Conservation (phyloP, 2,329 filamentous ascomycete species). For the Lachnellula hyalina region DNA sequence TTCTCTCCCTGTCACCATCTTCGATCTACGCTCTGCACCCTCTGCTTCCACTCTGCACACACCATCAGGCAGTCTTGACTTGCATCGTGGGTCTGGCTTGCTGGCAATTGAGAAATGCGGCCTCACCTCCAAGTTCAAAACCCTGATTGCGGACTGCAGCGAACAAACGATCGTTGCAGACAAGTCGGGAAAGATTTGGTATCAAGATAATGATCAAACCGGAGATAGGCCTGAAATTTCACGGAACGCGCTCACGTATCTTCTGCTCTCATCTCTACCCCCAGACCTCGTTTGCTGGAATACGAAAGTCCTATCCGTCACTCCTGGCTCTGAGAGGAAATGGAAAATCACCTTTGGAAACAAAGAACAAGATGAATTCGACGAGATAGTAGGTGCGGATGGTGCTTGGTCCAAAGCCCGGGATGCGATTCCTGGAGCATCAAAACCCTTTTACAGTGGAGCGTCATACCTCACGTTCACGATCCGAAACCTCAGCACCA, state of each 20-base stretch:
- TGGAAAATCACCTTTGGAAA: background rate
- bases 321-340: background rate
- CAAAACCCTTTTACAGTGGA: constrained; percentile 7
- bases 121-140: constrained; percentile 38
- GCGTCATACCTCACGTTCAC: constrained; percentile 16
- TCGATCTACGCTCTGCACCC: constrained; percentile 13
- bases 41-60: background rate
- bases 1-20: constrained; percentile 10
- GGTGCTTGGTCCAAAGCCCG: constrained; percentile 38
- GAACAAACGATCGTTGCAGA: constrained; percentile 33
- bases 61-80: constrained; percentile 42
- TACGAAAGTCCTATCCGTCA: constrained; percentile 6
- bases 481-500: constrained; percentile 7
- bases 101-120: constrained; percentile 41
- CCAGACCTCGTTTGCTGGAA: constrained; percentile 6
- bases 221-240: constrained; percentile 7
- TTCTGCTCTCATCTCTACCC: constrained; percentile 6
- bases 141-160: constrained; percentile 25
- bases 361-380: constrained; percentile 23
- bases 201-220: background rate
- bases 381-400: constrained; percentile 40
- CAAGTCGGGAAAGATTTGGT: constrained; percentile 32
- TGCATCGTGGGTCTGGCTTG: constrained; percentile 43
- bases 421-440: background rate
- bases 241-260: constrained; percentile 8